Conservation (phyloP, 2,329 filamentous ascomycete species). For the Penicillium sp. region DNA sequence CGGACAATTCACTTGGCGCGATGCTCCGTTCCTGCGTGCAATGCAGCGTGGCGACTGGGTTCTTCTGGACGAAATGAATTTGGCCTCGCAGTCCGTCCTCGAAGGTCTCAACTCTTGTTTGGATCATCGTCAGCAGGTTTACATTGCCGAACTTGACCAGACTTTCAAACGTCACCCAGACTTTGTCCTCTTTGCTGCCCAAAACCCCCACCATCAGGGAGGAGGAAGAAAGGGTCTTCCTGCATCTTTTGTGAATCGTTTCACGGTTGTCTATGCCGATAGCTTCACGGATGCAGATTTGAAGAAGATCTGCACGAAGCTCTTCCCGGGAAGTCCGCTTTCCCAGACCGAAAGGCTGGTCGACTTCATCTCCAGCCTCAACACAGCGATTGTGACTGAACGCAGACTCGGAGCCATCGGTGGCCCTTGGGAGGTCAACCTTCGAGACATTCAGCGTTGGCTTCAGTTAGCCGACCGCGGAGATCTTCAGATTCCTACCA, state of each 20-base stretch:
- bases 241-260: constrained; percentile 95
- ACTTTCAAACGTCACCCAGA: constrained; percentile 86
- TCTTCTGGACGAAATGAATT: constrained; percentile 95
- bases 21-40: constrained; percentile 90
- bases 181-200: constrained; percentile 94
- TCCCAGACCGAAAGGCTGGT: constrained; percentile 70
- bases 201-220: constrained; percentile 97
- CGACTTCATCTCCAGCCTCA: constrained; percentile 77
- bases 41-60: constrained; percentile 99
- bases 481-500: constrained; percentile 64
- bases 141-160: constrained; percentile 92
- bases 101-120: constrained; percentile 96
- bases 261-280: constrained; percentile 96
- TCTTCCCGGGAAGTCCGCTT: constrained; percentile 67
- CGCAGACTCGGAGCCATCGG: constrained; percentile 60
- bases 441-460: constrained; percentile 90
- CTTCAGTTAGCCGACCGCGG: constrained; percentile 69
- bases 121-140: constrained; percentile 93
- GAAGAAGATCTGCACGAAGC: constrained; percentile 75
- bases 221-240: constrained; percentile 93
- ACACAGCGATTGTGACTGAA: constrained; percentile 67
- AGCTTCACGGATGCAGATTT: constrained; percentile 82
- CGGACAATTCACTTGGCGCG: constrained; percentile 91
- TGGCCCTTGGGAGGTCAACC: constrained; percentile 93
- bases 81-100: constrained; percentile 93